Evolutionary conservation across 768 basidiomycete species (phyloP), one percentile per base, ranked within the genome.

Genomic region (Tulasnella calospora): DNA sequence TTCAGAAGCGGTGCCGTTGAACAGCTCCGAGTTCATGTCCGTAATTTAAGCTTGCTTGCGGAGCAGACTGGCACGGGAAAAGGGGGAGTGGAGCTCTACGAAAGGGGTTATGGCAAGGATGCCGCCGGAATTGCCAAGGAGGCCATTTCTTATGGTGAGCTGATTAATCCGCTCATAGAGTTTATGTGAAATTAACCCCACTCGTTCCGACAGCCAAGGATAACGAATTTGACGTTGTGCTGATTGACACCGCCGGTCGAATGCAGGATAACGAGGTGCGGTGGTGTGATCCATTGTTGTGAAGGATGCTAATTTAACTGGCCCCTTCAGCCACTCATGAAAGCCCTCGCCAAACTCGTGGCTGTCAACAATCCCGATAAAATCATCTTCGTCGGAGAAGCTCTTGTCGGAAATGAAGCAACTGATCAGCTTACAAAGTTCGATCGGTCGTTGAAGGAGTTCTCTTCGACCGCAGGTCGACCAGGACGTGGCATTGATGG

Each of bases 221-320:
- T 81, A 92, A 93, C 80, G 90, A 91, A 80, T 98, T 98, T 83
- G 98, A 99, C 82, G 96, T 99, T 33, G 97, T 99, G 8, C 87
- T 99, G 69, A 95, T 99, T 82, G 98, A 99, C 83, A 99, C 98
- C 1, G 98, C 98, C 27, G 98, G 98, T 1, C 89, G 97, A 76
- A 99, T 99, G 98, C 98, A 99, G 84, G 98, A 99, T 84, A 99
- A 99, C 83, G 98, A 99, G 89, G 94, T 94, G 82, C 41, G 88
- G 71, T 46, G 33, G 44, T 2, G 19, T 27, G 30, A 61, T 23
- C 10, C 1, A 70, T 46, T 41, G 38, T 33, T 36, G 17, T 33
- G 36, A 35, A 71, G 73, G 40, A 12, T 71, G 35, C 44, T 44
- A 55, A 78, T 61, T 71, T 73, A 30, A 73, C 23, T 73, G 44